A percentile compares a stretch with the other conserved stretches of the same genome.
phyloP scores from a whole-genome alignment of 805 yeast genomes.

The Nakazawaea pomicola region DNA sequence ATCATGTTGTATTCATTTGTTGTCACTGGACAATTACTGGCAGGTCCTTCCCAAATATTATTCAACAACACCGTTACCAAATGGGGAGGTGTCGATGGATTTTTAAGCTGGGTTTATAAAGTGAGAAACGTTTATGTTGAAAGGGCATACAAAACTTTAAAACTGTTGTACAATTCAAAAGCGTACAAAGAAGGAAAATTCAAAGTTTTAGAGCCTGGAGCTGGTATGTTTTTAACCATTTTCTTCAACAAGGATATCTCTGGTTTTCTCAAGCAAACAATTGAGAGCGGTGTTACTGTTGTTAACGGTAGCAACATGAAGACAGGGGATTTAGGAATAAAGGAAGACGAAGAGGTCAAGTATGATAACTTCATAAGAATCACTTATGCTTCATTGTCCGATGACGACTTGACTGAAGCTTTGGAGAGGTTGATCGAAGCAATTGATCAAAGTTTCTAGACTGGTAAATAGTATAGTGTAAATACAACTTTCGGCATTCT shows the following conservation, averaged over 20 bases:
- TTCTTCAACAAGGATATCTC: constrained; percentile 17
- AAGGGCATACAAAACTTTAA: constrained; percentile 35
- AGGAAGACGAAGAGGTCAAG: constrained; percentile 23
- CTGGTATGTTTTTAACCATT: constrained; percentile 43
- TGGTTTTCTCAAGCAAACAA: constrained; percentile 36
- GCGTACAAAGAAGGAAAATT: constrained; percentile 32
- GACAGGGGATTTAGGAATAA: constrained; percentile 25
- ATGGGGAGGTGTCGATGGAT: constrained; percentile 35
- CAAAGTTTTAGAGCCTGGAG: constrained; percentile 38
- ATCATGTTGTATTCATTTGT: constrained; percentile 30
- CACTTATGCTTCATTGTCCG: constrained; percentile 51
- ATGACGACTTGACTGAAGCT: constrained; percentile 44
- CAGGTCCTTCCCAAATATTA: constrained; percentile 46
- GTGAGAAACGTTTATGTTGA: constrained; percentile 40
- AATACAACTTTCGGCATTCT: no score
- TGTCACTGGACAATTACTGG: constrained; percentile 40
- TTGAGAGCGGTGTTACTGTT: constrained; percentile 47
- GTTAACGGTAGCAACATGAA: constrained; percentile 60
- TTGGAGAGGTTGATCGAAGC: constrained; percentile 48
- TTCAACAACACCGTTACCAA: constrained; percentile 37
- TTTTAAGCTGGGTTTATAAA: constrained; percentile 44
- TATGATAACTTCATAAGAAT: constrained; percentile 49
- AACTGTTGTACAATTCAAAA: constrained; percentile 28
- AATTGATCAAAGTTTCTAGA: constrained; percentile 33
- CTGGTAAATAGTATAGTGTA: no score